These are phyloP conservation scores for Eucalyptus albens DNA, from an alignment of 345 rosid species.

Conservation along the genomic window DNA sequence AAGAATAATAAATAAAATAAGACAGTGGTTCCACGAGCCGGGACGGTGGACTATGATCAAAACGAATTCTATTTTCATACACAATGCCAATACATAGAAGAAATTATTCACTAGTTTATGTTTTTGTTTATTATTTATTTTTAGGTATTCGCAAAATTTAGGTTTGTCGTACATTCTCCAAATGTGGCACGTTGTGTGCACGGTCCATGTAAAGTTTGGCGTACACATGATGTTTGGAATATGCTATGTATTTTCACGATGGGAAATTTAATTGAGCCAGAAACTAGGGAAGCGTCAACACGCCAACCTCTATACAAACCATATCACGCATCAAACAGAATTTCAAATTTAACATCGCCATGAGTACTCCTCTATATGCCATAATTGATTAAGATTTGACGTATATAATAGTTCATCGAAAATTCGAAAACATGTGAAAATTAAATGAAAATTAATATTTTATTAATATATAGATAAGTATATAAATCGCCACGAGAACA, in stretches of 20 bases:
- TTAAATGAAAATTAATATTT: not conserved
- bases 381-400: too few relatives aligned
- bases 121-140: not conserved
- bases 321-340: too few relatives aligned
- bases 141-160: not conserved
- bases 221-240: not conserved
- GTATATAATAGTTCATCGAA: not conserved
- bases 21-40: too few relatives aligned
- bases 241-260: too few relatives aligned
- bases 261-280: not conserved
- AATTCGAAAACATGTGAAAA: not conserved
- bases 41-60: too few relatives aligned
- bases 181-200: rapidly evolving
- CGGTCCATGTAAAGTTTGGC: not conserved
- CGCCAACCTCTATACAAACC: not conserved
- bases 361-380: too few relatives aligned
- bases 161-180: not conserved
- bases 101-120: not conserved
- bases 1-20: too few relatives aligned
- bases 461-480: not conserved
- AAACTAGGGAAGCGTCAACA: not conserved
- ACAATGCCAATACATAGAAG: not conserved
- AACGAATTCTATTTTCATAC: not conserved
- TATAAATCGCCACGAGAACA: slow-evolving; percentile 29
- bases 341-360: too few relatives aligned